Percentiles rank a stretch among this genome's conserved stretches.
phyloP scores from a whole-genome alignment of 345 rosid species.

The Hevea brasiliensis region DNA sequence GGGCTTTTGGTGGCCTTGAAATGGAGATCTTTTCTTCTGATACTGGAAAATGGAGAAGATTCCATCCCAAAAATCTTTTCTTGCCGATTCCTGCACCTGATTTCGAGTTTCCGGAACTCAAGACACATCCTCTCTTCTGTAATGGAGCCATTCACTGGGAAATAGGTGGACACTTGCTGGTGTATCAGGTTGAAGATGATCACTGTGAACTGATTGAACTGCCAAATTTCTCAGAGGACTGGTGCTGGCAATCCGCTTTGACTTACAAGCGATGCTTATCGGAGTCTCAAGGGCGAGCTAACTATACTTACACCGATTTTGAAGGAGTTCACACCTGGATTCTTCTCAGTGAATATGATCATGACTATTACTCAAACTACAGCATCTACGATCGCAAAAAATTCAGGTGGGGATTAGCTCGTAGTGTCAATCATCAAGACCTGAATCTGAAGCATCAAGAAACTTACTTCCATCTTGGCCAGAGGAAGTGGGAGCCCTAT shows the following conservation, averaged over 20 bases:
- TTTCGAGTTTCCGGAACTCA: constrained; percentile 5
- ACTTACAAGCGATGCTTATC: constrained; percentile 18
- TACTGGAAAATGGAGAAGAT: constrained; percentile 17
- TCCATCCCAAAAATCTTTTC: neutral
- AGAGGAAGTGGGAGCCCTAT: constrained; percentile 10
- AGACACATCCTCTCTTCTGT: constrained; percentile 6
- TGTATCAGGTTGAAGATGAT: constrained; percentile 10
- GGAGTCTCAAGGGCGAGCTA: constrained; percentile 23
- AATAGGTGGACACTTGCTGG: constrained; percentile 19
- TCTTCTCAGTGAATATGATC: constrained; percentile 24
- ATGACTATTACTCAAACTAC: neutral
- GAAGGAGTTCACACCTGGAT: constrained; percentile 26
- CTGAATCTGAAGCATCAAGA: neutral
- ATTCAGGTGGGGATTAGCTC: constrained; percentile 20
- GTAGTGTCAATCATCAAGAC: constrained; percentile 4
- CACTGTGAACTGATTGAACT: constrained; percentile 8
- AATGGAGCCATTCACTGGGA: constrained; percentile 26
- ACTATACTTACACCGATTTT: constrained; percentile 16
- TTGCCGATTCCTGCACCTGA: neutral
- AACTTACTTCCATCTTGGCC: neutral
- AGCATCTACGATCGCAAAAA: constrained; percentile 15
- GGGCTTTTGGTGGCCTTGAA: neutral
- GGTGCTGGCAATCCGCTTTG: constrained; percentile 18
- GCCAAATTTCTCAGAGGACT: constrained; percentile 1
- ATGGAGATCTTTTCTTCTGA: constrained; percentile 19